phyloP scores from a whole-genome alignment of 306 rosid species.

The Vigna radiata region DNA sequence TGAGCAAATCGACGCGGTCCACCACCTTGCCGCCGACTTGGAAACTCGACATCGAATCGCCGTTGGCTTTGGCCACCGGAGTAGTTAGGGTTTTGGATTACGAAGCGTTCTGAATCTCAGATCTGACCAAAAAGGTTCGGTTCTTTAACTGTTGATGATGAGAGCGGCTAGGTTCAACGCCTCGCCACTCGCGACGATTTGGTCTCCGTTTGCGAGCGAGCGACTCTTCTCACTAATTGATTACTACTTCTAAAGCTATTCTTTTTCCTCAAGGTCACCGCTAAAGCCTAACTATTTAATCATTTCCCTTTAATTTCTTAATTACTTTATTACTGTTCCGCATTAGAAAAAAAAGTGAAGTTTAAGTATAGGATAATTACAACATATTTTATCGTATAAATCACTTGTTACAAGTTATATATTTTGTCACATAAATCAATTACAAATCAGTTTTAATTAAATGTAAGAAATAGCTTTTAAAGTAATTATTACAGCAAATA shows the following conservation, averaged over 20 bases:
- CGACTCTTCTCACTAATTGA: conserved; percentile 16
- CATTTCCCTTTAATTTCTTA: neutral
- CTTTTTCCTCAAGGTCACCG: neutral
- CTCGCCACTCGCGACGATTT: conserved; percentile 32
- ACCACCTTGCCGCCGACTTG: conserved; percentile 94
- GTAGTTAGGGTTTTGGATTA: conserved; percentile 28
- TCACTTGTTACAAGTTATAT: neutral
- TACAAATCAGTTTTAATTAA: neutral
- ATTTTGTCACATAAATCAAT: no score
- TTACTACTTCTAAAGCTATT: neutral
- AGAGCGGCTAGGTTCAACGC: conserved; percentile 18
- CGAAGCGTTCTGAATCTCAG: conserved; percentile 19
- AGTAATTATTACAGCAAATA: neutral
- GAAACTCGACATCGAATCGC: conserved; percentile 70
- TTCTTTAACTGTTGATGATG: neutral
- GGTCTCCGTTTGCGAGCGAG: conserved; percentile 1
- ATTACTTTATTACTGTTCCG: no score
- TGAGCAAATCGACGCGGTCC: conserved; percentile 77
- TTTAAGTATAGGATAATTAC: no score
- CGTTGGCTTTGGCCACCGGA: neutral
- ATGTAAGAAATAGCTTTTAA: neutral
- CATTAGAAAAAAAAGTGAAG: no score
- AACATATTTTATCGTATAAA: no score
- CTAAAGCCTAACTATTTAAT: neutral
- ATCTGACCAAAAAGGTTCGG: conserved; percentile 20